Evolutionary conservation across 2,329 filamentous ascomycete genomes (phyloP).

Genomic region (Fusarium austroafricanum): DNA sequence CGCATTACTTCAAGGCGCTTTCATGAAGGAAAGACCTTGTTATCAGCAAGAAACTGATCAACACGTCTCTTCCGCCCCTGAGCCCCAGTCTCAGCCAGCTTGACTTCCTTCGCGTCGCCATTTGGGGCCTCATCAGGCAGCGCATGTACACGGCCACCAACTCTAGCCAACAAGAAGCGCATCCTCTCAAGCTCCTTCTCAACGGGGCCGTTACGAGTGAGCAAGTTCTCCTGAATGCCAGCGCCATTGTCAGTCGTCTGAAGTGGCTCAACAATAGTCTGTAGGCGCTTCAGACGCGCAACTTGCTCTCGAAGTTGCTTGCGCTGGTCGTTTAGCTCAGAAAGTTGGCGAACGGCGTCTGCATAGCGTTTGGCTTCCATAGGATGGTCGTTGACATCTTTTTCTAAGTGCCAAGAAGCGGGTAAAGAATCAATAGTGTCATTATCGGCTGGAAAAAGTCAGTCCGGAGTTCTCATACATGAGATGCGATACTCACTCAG

Average conservation of each 20-base stretch:
- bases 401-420: slow-evolving; percentile 57
- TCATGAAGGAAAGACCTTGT: slow-evolving; percentile 43
- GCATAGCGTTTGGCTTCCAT: slow-evolving; percentile 64
- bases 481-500: slow-evolving; percentile 52
- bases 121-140: slow-evolving; percentile 27
- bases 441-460: slow-evolving; percentile 52
- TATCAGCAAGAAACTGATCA: slow-evolving; percentile 44
- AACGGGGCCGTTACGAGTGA: slow-evolving; percentile 72
- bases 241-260: slow-evolving; percentile 46
- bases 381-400: slow-evolving; percentile 53
- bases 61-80: slow-evolving; percentile 43
- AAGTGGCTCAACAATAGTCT: slow-evolving; percentile 61
- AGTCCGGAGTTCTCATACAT: neutral
- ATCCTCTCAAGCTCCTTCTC: slow-evolving; percentile 75
- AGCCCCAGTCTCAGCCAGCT: slow-evolving; percentile 20
- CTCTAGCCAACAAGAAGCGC: slow-evolving; percentile 70
- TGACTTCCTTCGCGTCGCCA: slow-evolving; percentile 7
- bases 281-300: slow-evolving; percentile 62
- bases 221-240: slow-evolving; percentile 72
- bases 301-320: slow-evolving; percentile 54
- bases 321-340: slow-evolving; percentile 58
- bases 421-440: slow-evolving; percentile 61
- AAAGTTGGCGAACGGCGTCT: slow-evolving; percentile 61
- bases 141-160: slow-evolving; percentile 63
- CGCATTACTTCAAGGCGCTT: neutral